Evolutionary conservation across 352 stramenopile species (phyloP).

Genomic region (Globisporangium paddicum): DNA sequence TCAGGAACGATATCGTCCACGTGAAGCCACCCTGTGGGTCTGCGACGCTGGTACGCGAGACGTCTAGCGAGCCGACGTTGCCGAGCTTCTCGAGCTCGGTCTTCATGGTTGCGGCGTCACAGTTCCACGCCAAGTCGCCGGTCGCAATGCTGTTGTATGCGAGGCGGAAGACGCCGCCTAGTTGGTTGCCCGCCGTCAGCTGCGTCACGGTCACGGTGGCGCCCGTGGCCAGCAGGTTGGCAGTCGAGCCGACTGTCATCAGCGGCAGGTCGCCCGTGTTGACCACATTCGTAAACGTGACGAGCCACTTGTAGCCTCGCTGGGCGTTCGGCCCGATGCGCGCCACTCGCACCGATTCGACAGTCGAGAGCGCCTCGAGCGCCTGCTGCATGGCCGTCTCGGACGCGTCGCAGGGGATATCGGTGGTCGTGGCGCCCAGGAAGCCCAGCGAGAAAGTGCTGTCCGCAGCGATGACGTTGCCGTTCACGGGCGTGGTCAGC

Average conservation of each 20-base stretch:
- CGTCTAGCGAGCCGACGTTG: constrained; percentile 51
- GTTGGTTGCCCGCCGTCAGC: constrained; percentile 49
- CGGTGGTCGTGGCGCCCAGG: constrained; percentile 78
- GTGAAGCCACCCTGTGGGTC: constrained; percentile 89
- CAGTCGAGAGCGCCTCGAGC: constrained; percentile 47
- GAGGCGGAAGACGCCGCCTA: constrained; percentile 65
- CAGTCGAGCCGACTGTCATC: constrained; percentile 40
- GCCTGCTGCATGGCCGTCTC: constrained; percentile 56
- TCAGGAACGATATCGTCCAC: constrained; percentile 94
- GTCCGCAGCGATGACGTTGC: constrained; percentile 62
- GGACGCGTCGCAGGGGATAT: constrained; percentile 80
- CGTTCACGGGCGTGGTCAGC: constrained; percentile 49
- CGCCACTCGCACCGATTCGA: constrained; percentile 61
- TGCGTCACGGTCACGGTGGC: constrained; percentile 34
- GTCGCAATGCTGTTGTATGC: constrained; percentile 49
- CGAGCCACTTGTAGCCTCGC: constrained; percentile 61
- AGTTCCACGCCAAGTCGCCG: constrained; percentile 69
- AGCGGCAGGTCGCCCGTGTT: constrained; percentile 63
- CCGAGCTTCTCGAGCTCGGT: constrained; percentile 44
- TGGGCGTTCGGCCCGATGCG: constrained; percentile 50
- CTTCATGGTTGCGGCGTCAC: constrained; percentile 69
- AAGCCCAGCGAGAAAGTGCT: constrained; percentile 93
- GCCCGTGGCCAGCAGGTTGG: constrained; percentile 29
- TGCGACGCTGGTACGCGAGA: constrained; percentile 45
- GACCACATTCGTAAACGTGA: constrained; percentile 60